phyloP scores from a whole-genome alignment of 306 rosid species.

The Heteromeles arbutifolia region DNA sequence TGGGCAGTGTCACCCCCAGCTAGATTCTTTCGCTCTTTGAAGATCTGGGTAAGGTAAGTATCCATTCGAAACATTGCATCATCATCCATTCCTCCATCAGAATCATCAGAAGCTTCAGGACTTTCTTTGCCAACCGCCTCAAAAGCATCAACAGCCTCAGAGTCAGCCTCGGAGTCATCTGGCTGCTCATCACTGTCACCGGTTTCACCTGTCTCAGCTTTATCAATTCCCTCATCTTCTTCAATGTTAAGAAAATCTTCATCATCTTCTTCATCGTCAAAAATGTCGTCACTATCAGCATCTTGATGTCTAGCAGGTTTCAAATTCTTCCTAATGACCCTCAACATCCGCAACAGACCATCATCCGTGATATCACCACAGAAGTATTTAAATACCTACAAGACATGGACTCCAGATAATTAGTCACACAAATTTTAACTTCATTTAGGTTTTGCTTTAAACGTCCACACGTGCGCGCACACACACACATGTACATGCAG shows the following conservation, averaged over 20 bases:
- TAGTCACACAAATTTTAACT: background rate
- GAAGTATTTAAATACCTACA: constrained; percentile 80
- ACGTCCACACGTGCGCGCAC: background rate
- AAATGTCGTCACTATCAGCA: constrained; percentile 45
- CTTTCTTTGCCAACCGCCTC: constrained; percentile 40
- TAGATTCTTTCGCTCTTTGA: constrained; percentile 71
- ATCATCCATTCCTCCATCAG: constrained; percentile 97
- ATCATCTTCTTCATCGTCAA: constrained; percentile 32
- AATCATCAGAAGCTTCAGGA: constrained; percentile 70
- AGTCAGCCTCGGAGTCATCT: constrained; percentile 44
- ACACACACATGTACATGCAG: background rate
- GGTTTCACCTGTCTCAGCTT: constrained; percentile 65
- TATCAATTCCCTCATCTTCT: constrained; percentile 71
- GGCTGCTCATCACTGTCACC: constrained; percentile 81
- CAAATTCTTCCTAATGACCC: constrained; percentile 64
- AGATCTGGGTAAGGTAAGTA: constrained; percentile 71
- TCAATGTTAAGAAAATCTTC: constrained; percentile 66
- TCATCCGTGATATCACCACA: constrained; percentile 63
- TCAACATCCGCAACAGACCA: constrained; percentile 73
- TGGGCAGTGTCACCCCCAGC: constrained; percentile 81
- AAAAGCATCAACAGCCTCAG: constrained; percentile 57
- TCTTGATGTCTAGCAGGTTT: constrained; percentile 79
- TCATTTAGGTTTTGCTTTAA: background rate
- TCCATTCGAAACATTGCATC: constrained; percentile 97
- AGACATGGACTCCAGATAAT: constrained; percentile 13